phyloP scores from a whole-genome alignment of 179 eudicot genomes.

The Drosera spatulata region DNA sequence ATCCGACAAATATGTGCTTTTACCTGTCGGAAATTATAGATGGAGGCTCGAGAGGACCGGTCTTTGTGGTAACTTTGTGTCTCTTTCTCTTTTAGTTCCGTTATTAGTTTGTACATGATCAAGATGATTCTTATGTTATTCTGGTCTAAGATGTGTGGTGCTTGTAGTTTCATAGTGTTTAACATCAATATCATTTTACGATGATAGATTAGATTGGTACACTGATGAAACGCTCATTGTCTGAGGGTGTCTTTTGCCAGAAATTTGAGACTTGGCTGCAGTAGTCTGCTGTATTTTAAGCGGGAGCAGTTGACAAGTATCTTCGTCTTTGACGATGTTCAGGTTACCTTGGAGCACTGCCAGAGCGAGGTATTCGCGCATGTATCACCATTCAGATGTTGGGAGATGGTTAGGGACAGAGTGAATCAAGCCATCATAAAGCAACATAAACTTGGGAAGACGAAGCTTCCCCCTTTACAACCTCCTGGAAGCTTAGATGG shows the following conservation, averaged over 20 bases:
- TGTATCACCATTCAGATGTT: conserved; percentile 60
- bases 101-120: too few relatives aligned
- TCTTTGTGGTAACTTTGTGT: conserved; percentile 65
- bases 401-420: conserved; percentile 92
- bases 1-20: conserved; percentile 61
- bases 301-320: too few relatives aligned
- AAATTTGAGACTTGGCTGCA: too few relatives aligned
- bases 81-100: background rate
- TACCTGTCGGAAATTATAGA: conserved; percentile 82
- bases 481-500: conserved; percentile 97
- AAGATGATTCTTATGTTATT: too few relatives aligned
- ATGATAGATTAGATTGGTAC: too few relatives aligned
- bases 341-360: conserved; percentile 75
- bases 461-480: conserved; percentile 77
- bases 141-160: too few relatives aligned
- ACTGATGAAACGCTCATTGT: background rate
- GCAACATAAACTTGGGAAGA: conserved; percentile 77
- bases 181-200: too few relatives aligned
- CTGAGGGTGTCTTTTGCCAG: too few relatives aligned
- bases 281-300: too few relatives aligned
- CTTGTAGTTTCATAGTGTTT: too few relatives aligned
- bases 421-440: conserved; percentile 74
- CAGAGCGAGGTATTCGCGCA: conserved; percentile 74
- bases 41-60: conserved; percentile 70
- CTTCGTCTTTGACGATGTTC: background rate